Conservation (phyloP, 768 basidiomycete species). For the Pulveroboletus frians region DNA sequence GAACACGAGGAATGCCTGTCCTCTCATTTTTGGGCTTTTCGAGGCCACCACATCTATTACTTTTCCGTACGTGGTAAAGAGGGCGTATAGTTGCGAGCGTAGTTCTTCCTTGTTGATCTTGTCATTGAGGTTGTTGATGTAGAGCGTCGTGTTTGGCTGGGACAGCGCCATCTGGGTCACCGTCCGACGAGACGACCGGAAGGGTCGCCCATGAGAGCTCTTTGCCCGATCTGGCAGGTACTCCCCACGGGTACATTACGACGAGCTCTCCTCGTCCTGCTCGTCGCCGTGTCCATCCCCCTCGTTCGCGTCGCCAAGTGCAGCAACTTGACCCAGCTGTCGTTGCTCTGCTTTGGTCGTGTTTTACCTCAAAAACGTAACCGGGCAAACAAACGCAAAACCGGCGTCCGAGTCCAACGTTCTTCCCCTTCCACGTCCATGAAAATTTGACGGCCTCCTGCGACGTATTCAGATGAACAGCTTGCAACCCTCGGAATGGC, state of each 20-base stretch:
- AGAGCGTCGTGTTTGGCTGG: constrained; percentile 84
- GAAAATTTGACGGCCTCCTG: constrained; percentile 32
- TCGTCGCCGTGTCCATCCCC: constrained; percentile 5
- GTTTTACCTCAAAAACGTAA: constrained; percentile 29
- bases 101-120: constrained; percentile 91
- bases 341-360: constrained; percentile 16
- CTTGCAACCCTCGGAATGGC: constrained; percentile 34
- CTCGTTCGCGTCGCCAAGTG: constrained; percentile 1
- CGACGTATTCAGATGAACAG: constrained; percentile 35
- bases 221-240: constrained; percentile 12
- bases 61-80: constrained; percentile 92
- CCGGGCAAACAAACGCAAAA: constrained; percentile 32
- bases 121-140: constrained; percentile 90
- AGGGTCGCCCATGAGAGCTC: not conserved
- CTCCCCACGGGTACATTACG: constrained; percentile 18
- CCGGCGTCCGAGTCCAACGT: constrained; percentile 8
- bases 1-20: constrained; percentile 96
- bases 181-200: not conserved
- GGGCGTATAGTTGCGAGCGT: constrained; percentile 70
- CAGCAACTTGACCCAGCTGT: not conserved
- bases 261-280: not conserved
- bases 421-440: constrained; percentile 22
- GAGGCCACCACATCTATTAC: constrained; percentile 91
- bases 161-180: constrained; percentile 38
- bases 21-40: constrained; percentile 80